Percentiles rank a stretch among this genome's conserved stretches.
phyloP scores from a whole-genome alignment of 2,329 filamentous ascomycete genomes.

The Colletotrichum echinochloae region DNA sequence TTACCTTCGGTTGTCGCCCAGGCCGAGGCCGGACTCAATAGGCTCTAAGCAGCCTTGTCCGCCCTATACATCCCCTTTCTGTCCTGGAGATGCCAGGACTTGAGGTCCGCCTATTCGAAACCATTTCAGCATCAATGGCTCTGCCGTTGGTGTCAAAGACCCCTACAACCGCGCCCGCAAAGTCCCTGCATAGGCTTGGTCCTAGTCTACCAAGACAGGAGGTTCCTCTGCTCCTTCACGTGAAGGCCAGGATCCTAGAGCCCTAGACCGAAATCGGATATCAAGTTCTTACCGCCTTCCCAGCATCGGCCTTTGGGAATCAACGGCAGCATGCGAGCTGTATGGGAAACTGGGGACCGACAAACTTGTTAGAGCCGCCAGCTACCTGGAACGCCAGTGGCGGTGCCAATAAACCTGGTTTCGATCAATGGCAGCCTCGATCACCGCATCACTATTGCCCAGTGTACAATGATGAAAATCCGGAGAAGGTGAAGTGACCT shows the following conservation, averaged over 20 bases:
- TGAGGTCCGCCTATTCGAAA: neutral
- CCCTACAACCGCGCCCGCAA: slow-evolving; percentile 3
- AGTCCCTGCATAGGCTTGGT: slow-evolving; percentile 37
- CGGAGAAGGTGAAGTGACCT: neutral
- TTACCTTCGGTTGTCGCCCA: slow-evolving; percentile 65
- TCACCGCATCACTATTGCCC: neutral
- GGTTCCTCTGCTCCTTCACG: neutral
- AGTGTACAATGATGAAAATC: neutral
- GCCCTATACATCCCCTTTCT: neutral
- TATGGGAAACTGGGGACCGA: neutral
- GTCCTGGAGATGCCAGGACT: neutral
- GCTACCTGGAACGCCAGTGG: neutral
- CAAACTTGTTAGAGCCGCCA: slow-evolving; percentile 33
- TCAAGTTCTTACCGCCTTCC: neutral
- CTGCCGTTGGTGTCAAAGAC: neutral
- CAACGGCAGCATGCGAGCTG: slow-evolving; percentile 8
- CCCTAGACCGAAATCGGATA: slow-evolving; percentile 16
- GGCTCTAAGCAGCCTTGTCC: slow-evolving; percentile 11
- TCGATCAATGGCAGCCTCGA: neutral
- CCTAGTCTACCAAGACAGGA: neutral
- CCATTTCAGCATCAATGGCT: neutral
- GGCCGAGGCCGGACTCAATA: slow-evolving; percentile 62
- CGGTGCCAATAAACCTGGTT: slow-evolving; percentile 10
- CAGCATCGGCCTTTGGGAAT: neutral
- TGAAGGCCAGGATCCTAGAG: slow-evolving; percentile 1